phyloP scores from a whole-genome alignment of 495 filamentous ascomycete species.

The Daldinia vernicosa region DNA sequence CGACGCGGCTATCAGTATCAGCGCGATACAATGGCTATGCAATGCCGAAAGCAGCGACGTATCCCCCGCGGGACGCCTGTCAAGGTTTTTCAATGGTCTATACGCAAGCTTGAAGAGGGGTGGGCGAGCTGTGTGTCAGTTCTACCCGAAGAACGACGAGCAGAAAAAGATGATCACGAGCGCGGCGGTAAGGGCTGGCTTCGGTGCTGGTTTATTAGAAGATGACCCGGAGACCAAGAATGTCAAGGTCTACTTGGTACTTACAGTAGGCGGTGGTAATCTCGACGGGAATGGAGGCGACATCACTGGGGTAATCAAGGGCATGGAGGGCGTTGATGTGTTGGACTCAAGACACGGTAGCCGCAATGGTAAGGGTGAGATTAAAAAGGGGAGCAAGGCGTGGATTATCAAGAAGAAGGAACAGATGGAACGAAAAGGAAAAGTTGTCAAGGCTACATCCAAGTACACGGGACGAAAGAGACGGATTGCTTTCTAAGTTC shows the following conservation, averaged over 20 bases:
- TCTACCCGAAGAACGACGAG: slow-evolving; percentile 94
- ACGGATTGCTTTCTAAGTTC: slow-evolving; percentile 60
- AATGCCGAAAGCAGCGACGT: slow-evolving; percentile 92
- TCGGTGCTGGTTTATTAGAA: slow-evolving; percentile 92
- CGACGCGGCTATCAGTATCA: slow-evolving; percentile 94
- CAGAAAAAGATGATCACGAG: slow-evolving; percentile 90
- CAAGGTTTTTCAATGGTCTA: slow-evolving; percentile 90
- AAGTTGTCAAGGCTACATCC: slow-evolving; percentile 86
- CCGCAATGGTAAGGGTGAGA: slow-evolving; percentile 59
- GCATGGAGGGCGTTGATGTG: slow-evolving; percentile 89
- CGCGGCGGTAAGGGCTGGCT: slow-evolving; percentile 91
- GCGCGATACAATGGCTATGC: slow-evolving; percentile 96
- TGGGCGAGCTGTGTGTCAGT: slow-evolving; percentile 92
- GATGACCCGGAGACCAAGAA: slow-evolving; percentile 97
- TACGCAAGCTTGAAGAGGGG: slow-evolving; percentile 86
- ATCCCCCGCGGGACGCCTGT: slow-evolving; percentile 74
- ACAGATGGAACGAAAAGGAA: slow-evolving; percentile 92
- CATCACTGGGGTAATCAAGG: slow-evolving; percentile 85
- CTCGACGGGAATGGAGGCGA: slow-evolving; percentile 70
- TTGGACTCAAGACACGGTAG: slow-evolving; percentile 72
- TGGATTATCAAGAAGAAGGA: slow-evolving; percentile 98
- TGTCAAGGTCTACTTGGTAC: slow-evolving; percentile 89
- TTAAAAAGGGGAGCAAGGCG: slow-evolving; percentile 80
- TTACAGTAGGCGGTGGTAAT: slow-evolving; percentile 87
- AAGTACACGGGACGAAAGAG: slow-evolving; percentile 94